A percentile compares a stretch with the other conserved stretches of the same genome.
These are phyloP conservation scores for Ustilago loliicola DNA, from an alignment of 1,284 basidiomycete genomes.

Conservation along the genomic window DNA sequence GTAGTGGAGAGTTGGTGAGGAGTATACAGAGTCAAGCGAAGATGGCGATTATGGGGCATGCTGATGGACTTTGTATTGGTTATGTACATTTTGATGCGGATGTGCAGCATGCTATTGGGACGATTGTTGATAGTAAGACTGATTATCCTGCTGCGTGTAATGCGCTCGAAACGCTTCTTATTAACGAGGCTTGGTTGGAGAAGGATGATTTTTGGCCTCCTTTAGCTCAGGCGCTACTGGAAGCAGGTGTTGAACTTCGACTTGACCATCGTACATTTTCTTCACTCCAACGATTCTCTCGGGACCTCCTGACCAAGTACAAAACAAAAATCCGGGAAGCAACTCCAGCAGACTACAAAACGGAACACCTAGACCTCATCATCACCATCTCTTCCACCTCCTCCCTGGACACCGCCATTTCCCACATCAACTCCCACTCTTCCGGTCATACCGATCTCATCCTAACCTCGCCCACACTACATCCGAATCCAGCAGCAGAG, in stretches of 20 bases:
- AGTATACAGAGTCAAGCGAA: conserved; percentile 89
- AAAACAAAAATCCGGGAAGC: conserved; percentile 50
- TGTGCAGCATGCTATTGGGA: conserved; percentile 80
- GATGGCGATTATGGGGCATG: conserved; percentile 99
- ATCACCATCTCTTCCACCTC: conserved; percentile 81
- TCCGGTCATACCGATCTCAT: conserved; percentile 97
- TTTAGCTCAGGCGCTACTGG: conserved; percentile 81
- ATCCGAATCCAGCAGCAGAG: conserved; percentile 73
- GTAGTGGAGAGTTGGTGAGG: conserved; percentile 89
- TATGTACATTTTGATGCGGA: conserved; percentile 89
- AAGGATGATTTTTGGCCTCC: conserved; percentile 77
- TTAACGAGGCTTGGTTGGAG: conserved; percentile 76
- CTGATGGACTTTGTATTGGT: conserved; percentile 91
- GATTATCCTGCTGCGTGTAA: conserved; percentile 98
- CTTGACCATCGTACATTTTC: conserved; percentile 75
- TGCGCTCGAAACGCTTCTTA: conserved; percentile 87
- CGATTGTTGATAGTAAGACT: conserved; percentile 92
- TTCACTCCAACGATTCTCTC: conserved; percentile 3
- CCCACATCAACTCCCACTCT: conserved; percentile 91
- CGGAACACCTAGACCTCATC: conserved; percentile 78
- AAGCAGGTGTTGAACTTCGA: conserved; percentile 80
- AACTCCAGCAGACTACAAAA: conserved; percentile 78
- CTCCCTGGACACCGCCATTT: conserved; percentile 81
- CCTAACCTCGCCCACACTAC: conserved; percentile 71
- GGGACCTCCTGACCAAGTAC: conserved; percentile 47